phyloP scores from a whole-genome alignment of 2,329 filamentous ascomycete species.

The Laburnicola sp. region DNA sequence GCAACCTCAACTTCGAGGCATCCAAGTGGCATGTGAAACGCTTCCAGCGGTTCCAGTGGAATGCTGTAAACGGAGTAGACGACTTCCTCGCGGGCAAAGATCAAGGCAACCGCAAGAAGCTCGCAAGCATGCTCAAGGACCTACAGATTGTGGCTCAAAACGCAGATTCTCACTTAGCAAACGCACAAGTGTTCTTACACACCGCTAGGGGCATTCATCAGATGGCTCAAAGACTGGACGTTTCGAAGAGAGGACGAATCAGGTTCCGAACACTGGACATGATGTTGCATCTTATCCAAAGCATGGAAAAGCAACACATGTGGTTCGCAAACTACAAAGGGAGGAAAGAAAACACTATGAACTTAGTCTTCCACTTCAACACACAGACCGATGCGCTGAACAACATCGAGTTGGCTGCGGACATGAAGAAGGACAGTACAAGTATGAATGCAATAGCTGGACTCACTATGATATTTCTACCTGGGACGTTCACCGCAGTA shows the following conservation, averaged over 20 bases:
- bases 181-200: slow-evolving; percentile 31
- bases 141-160: slow-evolving; percentile 37
- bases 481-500: slow-evolving; percentile 19
- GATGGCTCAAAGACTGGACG: slow-evolving; percentile 15
- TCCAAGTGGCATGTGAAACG: slow-evolving; percentile 19
- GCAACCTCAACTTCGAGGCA: slow-evolving; percentile 17
- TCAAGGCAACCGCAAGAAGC: too few relatives aligned
- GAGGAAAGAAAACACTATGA: slow-evolving; percentile 24
- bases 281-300: slow-evolving; percentile 29
- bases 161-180: slow-evolving; percentile 31
- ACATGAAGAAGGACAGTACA: slow-evolving; percentile 34
- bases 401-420: slow-evolving; percentile 32
- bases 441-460: slow-evolving; percentile 39
- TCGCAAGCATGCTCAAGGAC: slow-evolving; percentile 18
- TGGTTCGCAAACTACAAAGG: slow-evolving; percentile 25
- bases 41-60: slow-evolving; percentile 18
- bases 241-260: not conserved
- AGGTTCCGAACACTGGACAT: slow-evolving; percentile 19
- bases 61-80: slow-evolving; percentile 18
- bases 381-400: slow-evolving; percentile 38
- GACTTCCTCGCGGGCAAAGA: slow-evolving; percentile 18
- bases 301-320: slow-evolving; percentile 32
- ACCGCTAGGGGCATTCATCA: slow-evolving; percentile 25
- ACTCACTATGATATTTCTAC: slow-evolving; percentile 38
- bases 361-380: slow-evolving; percentile 26